Evolutionary conservation across 1,284 basidiomycete species (phyloP).

Genomic region (Leccinum griseonigrum): DNA sequence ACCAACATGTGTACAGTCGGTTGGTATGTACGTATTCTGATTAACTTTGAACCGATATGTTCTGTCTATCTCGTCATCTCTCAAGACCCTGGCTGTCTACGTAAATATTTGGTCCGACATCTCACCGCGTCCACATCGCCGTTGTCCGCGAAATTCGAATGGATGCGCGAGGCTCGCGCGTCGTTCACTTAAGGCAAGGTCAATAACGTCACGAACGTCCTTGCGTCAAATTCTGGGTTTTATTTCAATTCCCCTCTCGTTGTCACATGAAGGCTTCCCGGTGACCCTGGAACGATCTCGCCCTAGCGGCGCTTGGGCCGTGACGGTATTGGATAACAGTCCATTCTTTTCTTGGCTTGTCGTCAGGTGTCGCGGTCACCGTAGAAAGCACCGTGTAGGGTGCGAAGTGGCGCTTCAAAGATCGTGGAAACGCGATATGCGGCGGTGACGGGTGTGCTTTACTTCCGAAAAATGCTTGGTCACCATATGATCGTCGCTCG

Average conservation of each 20-base stretch:
- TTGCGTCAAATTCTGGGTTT: not conserved
- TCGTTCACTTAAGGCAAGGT: conserved; percentile 15
- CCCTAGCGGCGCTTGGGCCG: not conserved
- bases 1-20: not conserved
- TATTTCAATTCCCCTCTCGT: not conserved
- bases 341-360: not conserved
- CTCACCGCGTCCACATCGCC: conserved; percentile 3
- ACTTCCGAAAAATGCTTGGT: not conserved
- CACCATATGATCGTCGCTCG: conserved; percentile 24
- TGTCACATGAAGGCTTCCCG: not conserved
- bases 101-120: conserved; percentile 2
- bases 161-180: conserved; percentile 25
- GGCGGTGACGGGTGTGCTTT: not conserved
- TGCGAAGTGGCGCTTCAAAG: conserved; percentile 11
- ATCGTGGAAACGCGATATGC: not conserved
- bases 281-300: conserved; percentile 12
- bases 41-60: not conserved
- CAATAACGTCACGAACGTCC: conserved; percentile 12
- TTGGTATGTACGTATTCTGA: conserved; percentile 1
- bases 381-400: not conserved
- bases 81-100: not conserved
- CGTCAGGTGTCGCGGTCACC: conserved; percentile 1
- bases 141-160: conserved; percentile 14
- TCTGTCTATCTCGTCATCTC: not conserved
- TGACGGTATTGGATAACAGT: not conserved